Conservation (phyloP, 148 eudicot genomes). For the Persicaria maculosa region DNA sequence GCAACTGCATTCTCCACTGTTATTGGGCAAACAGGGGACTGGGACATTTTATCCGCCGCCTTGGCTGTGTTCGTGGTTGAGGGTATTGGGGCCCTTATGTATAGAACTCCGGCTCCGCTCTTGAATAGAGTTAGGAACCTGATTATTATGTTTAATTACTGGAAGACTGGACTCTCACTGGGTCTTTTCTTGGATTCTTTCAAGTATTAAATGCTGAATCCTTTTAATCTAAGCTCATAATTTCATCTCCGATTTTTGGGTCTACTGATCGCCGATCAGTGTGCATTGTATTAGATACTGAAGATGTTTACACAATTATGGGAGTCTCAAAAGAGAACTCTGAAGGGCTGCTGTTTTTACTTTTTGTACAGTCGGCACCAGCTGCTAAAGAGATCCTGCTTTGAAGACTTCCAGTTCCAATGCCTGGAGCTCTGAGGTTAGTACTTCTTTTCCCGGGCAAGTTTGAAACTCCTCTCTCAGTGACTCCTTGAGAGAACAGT, state of each 20-base stretch:
- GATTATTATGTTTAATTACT: slow-evolving; percentile 65
- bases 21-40: slow-evolving; percentile 93
- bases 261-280: not conserved
- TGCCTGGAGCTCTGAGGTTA: not conserved
- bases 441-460: not conserved
- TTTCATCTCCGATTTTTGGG: not conserved
- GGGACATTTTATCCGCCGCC: slow-evolving; percentile 91
- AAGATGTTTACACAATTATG: not conserved
- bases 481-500: not conserved
- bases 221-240: not conserved
- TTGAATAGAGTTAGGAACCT: slow-evolving; percentile 31
- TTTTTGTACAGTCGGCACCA: not conserved
- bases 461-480: not conserved
- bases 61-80: slow-evolving; percentile 80
- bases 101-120: slow-evolving; percentile 46
- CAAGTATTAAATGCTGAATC: slow-evolving; percentile 42
- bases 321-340: not conserved
- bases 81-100: slow-evolving; percentile 89
- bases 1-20: slow-evolving; percentile 88
- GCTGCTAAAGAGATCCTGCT: not conserved
- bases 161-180: slow-evolving; percentile 78
- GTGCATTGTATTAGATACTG: not conserved
- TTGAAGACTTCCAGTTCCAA: not conserved
- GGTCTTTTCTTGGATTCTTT: slow-evolving; percentile 95
- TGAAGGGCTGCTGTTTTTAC: not conserved